phyloP scores from a whole-genome alignment of 495 filamentous ascomycete species.

The Cairneyella variabilis region DNA sequence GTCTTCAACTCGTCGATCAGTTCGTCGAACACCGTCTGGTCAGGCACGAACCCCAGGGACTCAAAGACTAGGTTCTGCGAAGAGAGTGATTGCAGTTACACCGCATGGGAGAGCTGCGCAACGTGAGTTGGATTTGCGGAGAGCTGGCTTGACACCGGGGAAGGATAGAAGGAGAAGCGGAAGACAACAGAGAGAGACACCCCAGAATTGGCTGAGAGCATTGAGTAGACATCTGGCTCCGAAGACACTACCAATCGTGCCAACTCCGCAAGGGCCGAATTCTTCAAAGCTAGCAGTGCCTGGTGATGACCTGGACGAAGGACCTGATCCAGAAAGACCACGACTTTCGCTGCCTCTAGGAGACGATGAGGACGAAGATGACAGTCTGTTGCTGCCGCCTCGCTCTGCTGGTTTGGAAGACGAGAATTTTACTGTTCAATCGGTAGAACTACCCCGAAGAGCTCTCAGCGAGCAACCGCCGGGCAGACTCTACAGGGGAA shows the following conservation, averaged over 20 bases:
- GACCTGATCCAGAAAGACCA: conserved; percentile 58
- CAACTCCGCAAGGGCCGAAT: conserved; percentile 36
- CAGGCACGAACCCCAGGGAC: conserved; percentile 24
- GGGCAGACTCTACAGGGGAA: conserved; percentile 47
- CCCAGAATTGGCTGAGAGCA: conserved; percentile 63
- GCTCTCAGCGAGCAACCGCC: conserved; percentile 51
- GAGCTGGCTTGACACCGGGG: conserved; percentile 71
- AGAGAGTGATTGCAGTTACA: conserved; percentile 51
- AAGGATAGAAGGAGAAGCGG: conserved; percentile 62
- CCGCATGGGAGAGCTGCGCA: conserved; percentile 64
- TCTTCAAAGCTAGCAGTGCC: background rate
- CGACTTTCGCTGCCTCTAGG: conserved; percentile 68
- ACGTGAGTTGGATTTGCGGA: conserved; percentile 65
- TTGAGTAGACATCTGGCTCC: conserved; percentile 65
- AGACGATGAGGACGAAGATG: conserved; percentile 54
- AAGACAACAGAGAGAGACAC: conserved; percentile 69
- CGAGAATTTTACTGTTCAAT: conserved; percentile 62
- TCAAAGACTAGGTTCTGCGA: conserved; percentile 27
- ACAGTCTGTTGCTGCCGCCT: conserved; percentile 54
- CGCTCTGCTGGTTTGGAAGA: conserved; percentile 62
- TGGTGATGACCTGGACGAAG: conserved; percentile 57
- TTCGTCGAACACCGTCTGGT: conserved; percentile 20
- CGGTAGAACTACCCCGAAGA: conserved; percentile 65
- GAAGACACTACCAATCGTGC: conserved; percentile 50
- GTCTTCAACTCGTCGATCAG: conserved; percentile 18